Percentiles rank a stretch among this genome's conserved stretches.
Conservation (phyloP, 495 filamentous ascomycete species). For the Filosporella fistucella region DNA sequence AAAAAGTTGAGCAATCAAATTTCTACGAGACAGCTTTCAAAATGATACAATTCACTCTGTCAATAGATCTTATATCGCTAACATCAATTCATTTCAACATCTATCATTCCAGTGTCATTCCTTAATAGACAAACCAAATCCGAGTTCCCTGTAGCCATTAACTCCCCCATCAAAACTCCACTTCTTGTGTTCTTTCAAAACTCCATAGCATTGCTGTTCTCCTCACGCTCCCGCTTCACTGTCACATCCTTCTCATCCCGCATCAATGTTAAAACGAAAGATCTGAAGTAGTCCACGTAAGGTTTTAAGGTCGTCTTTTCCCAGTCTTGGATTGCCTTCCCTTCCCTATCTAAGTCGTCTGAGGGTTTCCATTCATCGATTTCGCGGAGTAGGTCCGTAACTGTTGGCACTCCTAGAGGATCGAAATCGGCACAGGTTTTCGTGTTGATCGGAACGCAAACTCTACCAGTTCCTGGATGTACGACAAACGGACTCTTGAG, state of each 20-base stretch:
- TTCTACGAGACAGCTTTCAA: too few species aligned
- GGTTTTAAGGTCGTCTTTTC: slow-evolving; percentile 95
- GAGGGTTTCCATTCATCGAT: slow-evolving; percentile 68
- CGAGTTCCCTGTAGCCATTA: neutral
- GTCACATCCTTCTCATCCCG: slow-evolving; percentile 75
- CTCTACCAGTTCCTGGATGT: slow-evolving; percentile 87
- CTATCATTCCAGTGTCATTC: neutral
- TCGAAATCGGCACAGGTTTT: slow-evolving; percentile 71
- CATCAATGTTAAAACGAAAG: slow-evolving; percentile 71
- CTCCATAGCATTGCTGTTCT: slow-evolving; percentile 46
- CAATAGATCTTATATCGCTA: too few species aligned
- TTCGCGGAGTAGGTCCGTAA: slow-evolving; percentile 70
- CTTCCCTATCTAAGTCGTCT: slow-evolving; percentile 31
- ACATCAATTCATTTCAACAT: too few species aligned
- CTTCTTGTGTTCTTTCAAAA: slow-evolving; percentile 40
- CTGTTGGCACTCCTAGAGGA: slow-evolving; percentile 81
- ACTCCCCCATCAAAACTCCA: too few species aligned
- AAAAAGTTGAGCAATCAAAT: too few species aligned
- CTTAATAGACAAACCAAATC: neutral
- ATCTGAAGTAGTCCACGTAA: slow-evolving; percentile 84
- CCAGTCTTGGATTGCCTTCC: slow-evolving; percentile 65
- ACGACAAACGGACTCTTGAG: slow-evolving; percentile 95
- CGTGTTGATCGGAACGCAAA: slow-evolving; percentile 91
- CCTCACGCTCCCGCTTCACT: slow-evolving; percentile 63
- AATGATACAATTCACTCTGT: too few species aligned